phyloP scores from a whole-genome alignment of 495 filamentous ascomycete genomes.

The Margaritispora aquatica region DNA sequence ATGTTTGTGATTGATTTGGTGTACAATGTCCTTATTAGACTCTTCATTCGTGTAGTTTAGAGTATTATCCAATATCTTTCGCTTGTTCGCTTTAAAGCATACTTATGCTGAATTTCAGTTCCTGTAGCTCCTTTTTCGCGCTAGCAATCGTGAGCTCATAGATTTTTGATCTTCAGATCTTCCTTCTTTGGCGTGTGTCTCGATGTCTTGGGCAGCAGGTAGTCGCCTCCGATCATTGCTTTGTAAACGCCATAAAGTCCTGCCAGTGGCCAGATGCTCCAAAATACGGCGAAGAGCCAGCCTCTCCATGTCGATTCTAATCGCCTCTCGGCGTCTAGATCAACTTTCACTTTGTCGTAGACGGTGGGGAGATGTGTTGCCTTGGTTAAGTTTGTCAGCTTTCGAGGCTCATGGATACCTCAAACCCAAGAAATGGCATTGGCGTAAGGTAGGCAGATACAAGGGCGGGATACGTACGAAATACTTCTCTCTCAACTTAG shows the following conservation, averaged over 20 bases:
- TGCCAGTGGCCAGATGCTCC: constrained; percentile 28
- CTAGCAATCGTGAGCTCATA: background rate
- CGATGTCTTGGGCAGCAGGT: background rate
- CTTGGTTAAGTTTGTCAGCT: background rate
- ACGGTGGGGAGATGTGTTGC: constrained; percentile 39
- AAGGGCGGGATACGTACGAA: constrained; percentile 26
- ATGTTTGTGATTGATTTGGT: too few species aligned
- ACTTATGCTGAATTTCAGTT: too few species aligned
- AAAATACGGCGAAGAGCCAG: constrained; percentile 14
- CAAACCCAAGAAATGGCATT: too few species aligned
- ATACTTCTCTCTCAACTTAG: constrained; percentile 45
- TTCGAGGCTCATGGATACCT: background rate
- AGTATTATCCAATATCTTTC: too few species aligned
- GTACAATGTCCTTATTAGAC: too few species aligned
- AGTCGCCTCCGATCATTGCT: constrained; percentile 21
- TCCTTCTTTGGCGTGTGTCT: background rate
- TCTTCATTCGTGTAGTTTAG: too few species aligned
- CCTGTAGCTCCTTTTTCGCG: too few species aligned
- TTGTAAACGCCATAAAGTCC: constrained; percentile 28
- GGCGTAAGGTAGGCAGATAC: background rate
- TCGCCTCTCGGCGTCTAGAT: constrained; percentile 19
- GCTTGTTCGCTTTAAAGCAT: too few species aligned
- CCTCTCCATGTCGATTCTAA: constrained; percentile 3
- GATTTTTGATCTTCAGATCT: background rate
- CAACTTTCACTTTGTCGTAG: constrained; percentile 50